Conservation (phyloP, 768 basidiomycete species). For the Mycena rebaudengoi region DNA sequence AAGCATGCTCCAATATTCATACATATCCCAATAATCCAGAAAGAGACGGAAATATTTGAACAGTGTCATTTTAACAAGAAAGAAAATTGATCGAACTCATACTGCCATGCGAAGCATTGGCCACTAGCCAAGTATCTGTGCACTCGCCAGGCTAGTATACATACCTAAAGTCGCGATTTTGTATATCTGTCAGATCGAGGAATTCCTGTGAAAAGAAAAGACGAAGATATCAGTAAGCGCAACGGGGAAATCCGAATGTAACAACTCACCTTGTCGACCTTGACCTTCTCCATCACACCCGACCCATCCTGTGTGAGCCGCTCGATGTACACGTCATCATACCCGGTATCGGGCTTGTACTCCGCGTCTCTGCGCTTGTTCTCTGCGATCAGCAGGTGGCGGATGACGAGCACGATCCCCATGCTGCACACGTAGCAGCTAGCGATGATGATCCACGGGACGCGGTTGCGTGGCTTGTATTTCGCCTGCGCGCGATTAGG, state of each 20-base stretch:
- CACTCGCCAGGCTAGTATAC: too few relatives aligned
- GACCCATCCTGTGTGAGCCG: constrained; percentile 57
- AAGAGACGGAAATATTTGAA: too few relatives aligned
- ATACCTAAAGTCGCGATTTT: constrained; percentile 80
- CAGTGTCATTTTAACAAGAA: too few relatives aligned
- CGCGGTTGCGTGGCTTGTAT: constrained; percentile 73
- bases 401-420: constrained; percentile 54
- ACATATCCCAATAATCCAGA: too few relatives aligned
- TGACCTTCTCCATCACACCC: constrained; percentile 53
- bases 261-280: constrained; percentile 71
- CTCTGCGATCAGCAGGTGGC: constrained; percentile 62
- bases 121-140: too few relatives aligned
- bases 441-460: constrained; percentile 83
- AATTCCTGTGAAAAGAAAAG: constrained; percentile 69
- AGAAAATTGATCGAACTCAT: too few relatives aligned
- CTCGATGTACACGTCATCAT: constrained; percentile 71
- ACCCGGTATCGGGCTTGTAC: constrained; percentile 53
- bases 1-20: too few relatives aligned
- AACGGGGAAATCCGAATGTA: background rate
- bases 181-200: constrained; percentile 75
- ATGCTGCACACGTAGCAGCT: constrained; percentile 68
- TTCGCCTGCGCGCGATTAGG: constrained; percentile 36
- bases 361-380: constrained; percentile 72
- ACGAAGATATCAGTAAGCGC: constrained; percentile 1
- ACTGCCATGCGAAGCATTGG: too few relatives aligned